These are phyloP conservation scores for Hypericum perforatum DNA, from an alignment of 345 rosid genomes.

Conservation along the genomic window DNA sequence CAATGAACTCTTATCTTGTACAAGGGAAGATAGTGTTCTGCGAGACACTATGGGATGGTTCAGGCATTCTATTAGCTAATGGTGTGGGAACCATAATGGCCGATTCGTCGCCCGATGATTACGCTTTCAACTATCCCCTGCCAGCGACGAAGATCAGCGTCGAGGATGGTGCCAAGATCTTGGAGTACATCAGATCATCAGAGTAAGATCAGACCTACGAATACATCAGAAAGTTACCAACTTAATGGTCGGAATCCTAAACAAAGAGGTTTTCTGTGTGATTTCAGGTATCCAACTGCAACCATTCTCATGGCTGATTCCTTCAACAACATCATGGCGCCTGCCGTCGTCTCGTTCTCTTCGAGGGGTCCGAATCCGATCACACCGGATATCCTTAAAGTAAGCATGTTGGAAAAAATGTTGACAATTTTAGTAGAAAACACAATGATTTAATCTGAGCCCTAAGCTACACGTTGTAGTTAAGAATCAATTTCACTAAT, in stretches of 20 bases:
- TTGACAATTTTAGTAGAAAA: too few relatives aligned
- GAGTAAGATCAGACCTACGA: conserved; percentile 3
- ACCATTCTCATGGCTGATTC: conserved; percentile 16
- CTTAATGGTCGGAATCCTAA: too few relatives aligned
- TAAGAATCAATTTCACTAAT: too few relatives aligned
- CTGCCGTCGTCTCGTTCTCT: conserved; percentile 21
- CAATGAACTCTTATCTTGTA: conserved; percentile 16
- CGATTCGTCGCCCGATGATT: conserved; percentile 6
- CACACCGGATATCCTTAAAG: conserved; percentile 26
- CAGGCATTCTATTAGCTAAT: conserved; percentile 13
- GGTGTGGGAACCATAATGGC: conserved; percentile 24
- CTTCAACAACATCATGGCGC: conserved; percentile 15
- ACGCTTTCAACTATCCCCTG: conserved; percentile 24
- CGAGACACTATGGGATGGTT: conserved; percentile 11
- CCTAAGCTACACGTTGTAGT: too few relatives aligned
- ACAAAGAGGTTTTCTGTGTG: too few relatives aligned
- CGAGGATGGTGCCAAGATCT: conserved; percentile 14
- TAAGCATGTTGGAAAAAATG: too few relatives aligned
- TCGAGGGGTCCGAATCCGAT: conserved; percentile 27
- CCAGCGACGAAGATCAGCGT: conserved; percentile 19
- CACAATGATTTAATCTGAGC: too few relatives aligned
- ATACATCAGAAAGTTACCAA: background rate
- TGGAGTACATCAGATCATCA: conserved; percentile 21
- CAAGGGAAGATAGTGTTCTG: conserved; percentile 23
- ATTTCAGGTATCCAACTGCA: conserved; percentile 21